Percentiles rank a stretch among this genome's conserved stretches.
Evolutionary conservation across 768 basidiomycete species (phyloP).

Genomic region (Hebeloma cylindrosporum): DNA sequence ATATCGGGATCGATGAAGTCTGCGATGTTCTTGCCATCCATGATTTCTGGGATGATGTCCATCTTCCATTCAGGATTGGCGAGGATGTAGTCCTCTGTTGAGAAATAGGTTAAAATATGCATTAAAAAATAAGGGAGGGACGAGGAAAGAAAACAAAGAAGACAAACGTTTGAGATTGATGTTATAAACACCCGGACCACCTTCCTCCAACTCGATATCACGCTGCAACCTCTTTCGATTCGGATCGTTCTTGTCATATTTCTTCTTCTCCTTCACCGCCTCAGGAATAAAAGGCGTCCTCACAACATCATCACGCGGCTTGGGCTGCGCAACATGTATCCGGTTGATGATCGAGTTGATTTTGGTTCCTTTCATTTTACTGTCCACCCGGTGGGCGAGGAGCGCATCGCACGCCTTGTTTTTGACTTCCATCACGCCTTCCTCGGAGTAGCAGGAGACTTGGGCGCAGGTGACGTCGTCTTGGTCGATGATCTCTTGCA

Average conservation of each 20-base stretch:
- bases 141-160: not conserved
- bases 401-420: constrained; percentile 95
- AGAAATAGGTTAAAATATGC: no score
- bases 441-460: constrained; percentile 93
- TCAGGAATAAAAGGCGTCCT: constrained; percentile 91
- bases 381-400: constrained; percentile 91
- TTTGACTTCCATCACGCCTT: constrained; percentile 96
- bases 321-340: constrained; percentile 93
- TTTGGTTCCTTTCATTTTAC: constrained; percentile 91
- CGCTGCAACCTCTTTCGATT: constrained; percentile 69
- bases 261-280: constrained; percentile 67
- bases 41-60: constrained; percentile 97
- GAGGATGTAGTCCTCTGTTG: constrained; percentile 89
- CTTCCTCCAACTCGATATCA: constrained; percentile 84
- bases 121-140: not conserved
- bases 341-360: constrained; percentile 92
- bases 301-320: constrained; percentile 85
- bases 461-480: constrained; percentile 77
- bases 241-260: constrained; percentile 87
- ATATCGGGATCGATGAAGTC: constrained; percentile 99
- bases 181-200: constrained; percentile 89
- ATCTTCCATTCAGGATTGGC: constrained; percentile 91
- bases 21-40: constrained; percentile 98
- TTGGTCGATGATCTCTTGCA: constrained; percentile 81
- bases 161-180: constrained; percentile 84